These are phyloP conservation scores for Ceratocystis variospora DNA, from an alignment of 2,329 filamentous ascomycete genomes.

Conservation along the genomic window DNA sequence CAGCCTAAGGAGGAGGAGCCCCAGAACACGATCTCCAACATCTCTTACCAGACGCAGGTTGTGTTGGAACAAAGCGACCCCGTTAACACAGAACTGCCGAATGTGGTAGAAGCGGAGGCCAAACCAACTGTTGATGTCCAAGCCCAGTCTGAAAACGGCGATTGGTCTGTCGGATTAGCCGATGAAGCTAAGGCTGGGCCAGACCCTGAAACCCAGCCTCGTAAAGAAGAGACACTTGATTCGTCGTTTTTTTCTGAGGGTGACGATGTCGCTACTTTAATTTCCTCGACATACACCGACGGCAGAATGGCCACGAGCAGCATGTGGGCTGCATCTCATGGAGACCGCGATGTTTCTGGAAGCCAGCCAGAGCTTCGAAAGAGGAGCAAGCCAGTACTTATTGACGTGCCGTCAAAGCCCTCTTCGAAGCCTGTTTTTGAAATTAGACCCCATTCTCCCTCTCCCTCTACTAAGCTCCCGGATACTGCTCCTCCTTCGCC, in stretches of 20 bases:
- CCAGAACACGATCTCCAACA: not conserved
- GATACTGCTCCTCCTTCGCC: not conserved
- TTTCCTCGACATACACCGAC: constrained; percentile 11
- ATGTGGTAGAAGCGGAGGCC: not conserved
- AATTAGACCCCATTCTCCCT: not conserved
- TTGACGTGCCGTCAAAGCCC: not conserved
- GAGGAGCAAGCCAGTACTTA: not conserved
- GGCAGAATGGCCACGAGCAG: constrained; percentile 12
- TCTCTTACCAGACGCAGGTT: not conserved
- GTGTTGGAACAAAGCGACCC: not conserved
- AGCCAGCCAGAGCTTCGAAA: constrained; percentile 12
- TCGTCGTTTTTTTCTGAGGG: constrained; percentile 10
- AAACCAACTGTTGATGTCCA: not conserved
- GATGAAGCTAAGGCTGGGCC: not conserved
- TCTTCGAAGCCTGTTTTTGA: not conserved
- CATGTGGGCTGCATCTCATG: constrained; percentile 9
- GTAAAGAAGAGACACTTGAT: constrained; percentile 12
- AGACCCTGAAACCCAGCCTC: constrained; percentile 21
- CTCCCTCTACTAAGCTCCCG: not conserved
- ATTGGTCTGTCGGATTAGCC: not conserved
- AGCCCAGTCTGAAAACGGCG: not conserved
- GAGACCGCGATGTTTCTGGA: constrained; percentile 6
- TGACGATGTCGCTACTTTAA: constrained; percentile 11
- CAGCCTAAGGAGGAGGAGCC: not conserved
- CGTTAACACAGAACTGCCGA: not conserved